Base-by-base conservation (phyloP, 805 yeast species). In the Suhomyces canberraensis region DNA sequence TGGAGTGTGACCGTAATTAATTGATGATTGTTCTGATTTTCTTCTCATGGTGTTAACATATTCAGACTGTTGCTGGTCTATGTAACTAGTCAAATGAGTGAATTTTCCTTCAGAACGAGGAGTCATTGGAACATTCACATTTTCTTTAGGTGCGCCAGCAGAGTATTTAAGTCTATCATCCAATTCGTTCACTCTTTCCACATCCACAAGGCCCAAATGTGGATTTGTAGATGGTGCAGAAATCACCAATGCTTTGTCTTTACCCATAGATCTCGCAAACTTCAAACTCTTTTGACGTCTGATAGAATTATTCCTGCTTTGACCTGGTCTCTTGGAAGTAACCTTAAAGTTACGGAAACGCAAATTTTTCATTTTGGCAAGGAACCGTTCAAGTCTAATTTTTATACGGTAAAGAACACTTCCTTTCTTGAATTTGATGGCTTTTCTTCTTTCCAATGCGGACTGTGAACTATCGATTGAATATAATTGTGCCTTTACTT, bases 151-250 rank as follows among this genome's bases (percentile, higher is more conserved):
- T 8, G 63, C 66, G 2, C 66, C 66, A 3, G 55, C 56, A 17
- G 37, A 29, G 16, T 26, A 35, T 37, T 55, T 55, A 38, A 57
- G 39, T 7, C 34, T 33, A 35, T 54, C 59, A 25, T 58, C 55
- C 29, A 58, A 39, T 4, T 35, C 37, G 3, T 30, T 16, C 3
- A 58, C 56, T 36, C 40, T 45, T 25, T 42, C 34, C 15, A 44
- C 54, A 3, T 35, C 29, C 2, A 30, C 29, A 15, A 32, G 18
- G 2, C 63, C 67, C 37, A 65, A 48, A 1, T 40, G 26, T 0
- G 69, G 68, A 41, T 64, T 66, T n/a, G 45, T 55, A 2, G 46
- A 26, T 1, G 71, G 69, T 1, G 58, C 59, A 7, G 62, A 54
- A 17, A 62, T 61, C 13, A 25, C 21, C 8, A 37, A 36, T 24